These are phyloP conservation scores for Pseudopyricularia cyperi DNA, from an alignment of 2,329 filamentous ascomycete genomes.

Conservation along the genomic window DNA sequence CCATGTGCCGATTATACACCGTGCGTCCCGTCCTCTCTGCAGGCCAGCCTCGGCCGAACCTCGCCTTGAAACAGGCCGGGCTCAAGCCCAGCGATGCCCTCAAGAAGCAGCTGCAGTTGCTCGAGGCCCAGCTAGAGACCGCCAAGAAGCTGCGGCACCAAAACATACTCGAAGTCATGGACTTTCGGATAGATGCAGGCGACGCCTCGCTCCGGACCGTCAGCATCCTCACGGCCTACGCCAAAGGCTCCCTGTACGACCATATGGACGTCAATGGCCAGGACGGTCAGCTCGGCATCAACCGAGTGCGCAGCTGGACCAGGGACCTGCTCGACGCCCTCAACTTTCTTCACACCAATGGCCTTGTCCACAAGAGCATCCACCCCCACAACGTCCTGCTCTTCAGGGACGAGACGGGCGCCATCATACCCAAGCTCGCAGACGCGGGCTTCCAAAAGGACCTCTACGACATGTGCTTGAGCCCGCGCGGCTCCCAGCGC, in stretches of 20 bases:
- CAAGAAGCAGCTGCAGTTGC: slow-evolving; percentile 61
- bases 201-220: slow-evolving; percentile 49
- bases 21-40: slow-evolving; percentile 54
- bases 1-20: slow-evolving; percentile 55
- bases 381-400: slow-evolving; percentile 71
- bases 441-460: slow-evolving; percentile 61
- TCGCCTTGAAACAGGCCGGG: slow-evolving; percentile 61
- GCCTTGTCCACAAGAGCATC: slow-evolving; percentile 71
- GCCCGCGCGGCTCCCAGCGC: slow-evolving; percentile 38
- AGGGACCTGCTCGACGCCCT: slow-evolving; percentile 81
- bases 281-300: slow-evolving; percentile 58
- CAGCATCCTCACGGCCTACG: slow-evolving; percentile 61
- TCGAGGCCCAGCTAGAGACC: slow-evolving; percentile 65
- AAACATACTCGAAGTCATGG: slow-evolving; percentile 67
- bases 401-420: slow-evolving; percentile 54
- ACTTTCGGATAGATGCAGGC: slow-evolving; percentile 53
- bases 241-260: slow-evolving; percentile 71
- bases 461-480: slow-evolving; percentile 43
- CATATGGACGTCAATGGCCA: slow-evolving; percentile 67
- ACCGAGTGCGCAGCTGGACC: slow-evolving; percentile 78
- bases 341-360: slow-evolving; percentile 74
- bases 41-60: slow-evolving; percentile 42
- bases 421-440: slow-evolving; percentile 60
- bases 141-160: slow-evolving; percentile 64
- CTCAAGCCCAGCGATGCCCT: slow-evolving; percentile 47